Evolutionary conservation across 1,284 basidiomycete genomes (phyloP).

Genomic region (Meira miltonrushii): DNA sequence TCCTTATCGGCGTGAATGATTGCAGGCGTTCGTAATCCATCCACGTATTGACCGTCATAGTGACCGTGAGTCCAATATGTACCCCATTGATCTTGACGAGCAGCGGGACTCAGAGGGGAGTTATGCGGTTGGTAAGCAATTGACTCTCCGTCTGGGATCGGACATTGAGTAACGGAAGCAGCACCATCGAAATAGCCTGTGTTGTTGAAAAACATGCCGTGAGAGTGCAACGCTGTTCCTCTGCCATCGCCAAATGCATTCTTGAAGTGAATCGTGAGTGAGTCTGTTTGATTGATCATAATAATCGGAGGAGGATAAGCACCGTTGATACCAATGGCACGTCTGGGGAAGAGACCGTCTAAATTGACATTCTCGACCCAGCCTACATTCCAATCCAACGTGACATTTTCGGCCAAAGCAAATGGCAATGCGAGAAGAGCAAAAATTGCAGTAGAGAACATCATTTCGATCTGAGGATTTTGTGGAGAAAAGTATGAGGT

Average conservation of each 20-base stretch:
- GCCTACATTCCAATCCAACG: slow-evolving; percentile 65
- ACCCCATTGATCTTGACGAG: slow-evolving; percentile 57
- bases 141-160: slow-evolving; percentile 70
- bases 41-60: slow-evolving; percentile 46
- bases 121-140: slow-evolving; percentile 75
- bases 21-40: slow-evolving; percentile 73
- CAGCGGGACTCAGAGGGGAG: slow-evolving; percentile 61
- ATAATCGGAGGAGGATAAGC: slow-evolving; percentile 19
- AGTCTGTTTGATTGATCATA: slow-evolving; percentile 26
- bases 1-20: slow-evolving; percentile 60
- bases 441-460: too few species aligned
- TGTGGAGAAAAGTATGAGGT: too few species aligned
- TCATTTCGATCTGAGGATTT: too few species aligned
- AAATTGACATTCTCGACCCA: slow-evolving; percentile 44
- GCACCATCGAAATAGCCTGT: slow-evolving; percentile 67
- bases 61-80: slow-evolving; percentile 68
- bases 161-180: slow-evolving; percentile 74
- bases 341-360: slow-evolving; percentile 27
- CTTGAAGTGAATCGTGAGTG: slow-evolving; percentile 17
- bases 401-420: slow-evolving; percentile 32
- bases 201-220: slow-evolving; percentile 88
- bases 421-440: not conserved
- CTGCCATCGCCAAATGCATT: slow-evolving; percentile 21
- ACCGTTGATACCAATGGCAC: slow-evolving; percentile 21
- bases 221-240: slow-evolving; percentile 24